Base-by-base conservation (phyloP, 352 stramenopile species). In the Globisporangium lucens region DNA sequence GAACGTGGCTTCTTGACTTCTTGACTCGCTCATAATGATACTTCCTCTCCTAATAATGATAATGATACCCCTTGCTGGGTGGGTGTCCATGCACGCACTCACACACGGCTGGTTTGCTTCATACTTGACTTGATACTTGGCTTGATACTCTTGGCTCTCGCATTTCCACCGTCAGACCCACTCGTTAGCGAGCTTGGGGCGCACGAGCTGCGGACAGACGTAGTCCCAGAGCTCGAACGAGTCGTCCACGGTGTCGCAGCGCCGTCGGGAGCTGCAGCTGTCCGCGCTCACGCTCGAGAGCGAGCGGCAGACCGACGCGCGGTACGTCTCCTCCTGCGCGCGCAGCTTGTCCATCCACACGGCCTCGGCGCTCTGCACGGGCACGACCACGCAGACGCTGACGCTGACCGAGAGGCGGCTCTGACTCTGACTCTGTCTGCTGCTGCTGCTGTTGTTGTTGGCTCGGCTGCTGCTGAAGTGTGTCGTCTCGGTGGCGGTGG, bases 161-260 rank as follows among this genome's bases (percentile, higher is more conserved):
- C 41, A 9, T 47, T 17, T 33, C 30, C 15, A 8, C 41, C 47
- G 52, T 70, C 52, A 87, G 49, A 87, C 47, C 79, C 79, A 87
- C 67, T 85, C 79, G 56, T 85, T 87, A 36, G 71, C 67, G 56
- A 73, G 79, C 38, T 57, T 47, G 13, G 65, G 75, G 9, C 79
- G 77, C 46, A 77, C 65, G 43, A 81, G 69, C 60, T 82, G 75
- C 3, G 77, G 77, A 65, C 76, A 84, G 38, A 87, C 74, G 56
- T 85, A 87, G 60, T 87, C 79, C 79, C 79, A 87, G 71, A 87
- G 78, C 33, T 85, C 79, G 64, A 87, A 87, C n/a, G 71, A 29
- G 20, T 71, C 66, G 52, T 71, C 66, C 10, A 60, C 61, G 66
- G 47, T 70, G 30, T 70, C 65, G n/a, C 65, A 70, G 35, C 65